Evolutionary conservation across 495 filamentous ascomycete genomes (phyloP), one percentile per base, ranked within the genome.

Genomic region (Neurospora pannonica): DNA sequence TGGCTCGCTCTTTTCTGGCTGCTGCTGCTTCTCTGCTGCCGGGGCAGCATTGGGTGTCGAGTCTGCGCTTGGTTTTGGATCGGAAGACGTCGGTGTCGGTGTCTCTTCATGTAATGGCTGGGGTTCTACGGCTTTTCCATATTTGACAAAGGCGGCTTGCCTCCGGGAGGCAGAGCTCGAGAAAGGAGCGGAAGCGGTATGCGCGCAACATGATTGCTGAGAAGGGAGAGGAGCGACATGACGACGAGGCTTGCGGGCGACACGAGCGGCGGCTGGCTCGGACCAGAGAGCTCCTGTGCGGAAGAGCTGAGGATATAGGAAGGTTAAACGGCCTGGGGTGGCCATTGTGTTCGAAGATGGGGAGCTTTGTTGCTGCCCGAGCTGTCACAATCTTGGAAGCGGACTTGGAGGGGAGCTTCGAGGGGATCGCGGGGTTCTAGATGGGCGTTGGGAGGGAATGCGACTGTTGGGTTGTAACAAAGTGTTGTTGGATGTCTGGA

Each of bases 291-390:
- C 80, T 21, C 77, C 77, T 24, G 79, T 75, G 62, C 84, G 82
- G 83, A 90, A 91, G 69, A 93, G 82, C 75, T 92, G 89, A 42
- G 92, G 92, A 77, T 94, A 94, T 19, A 94, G 86, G 77, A 94
- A 94, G 4, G 89, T 89, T 39, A 95, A 85, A 77, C 92, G 86
- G 70, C 85, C 85, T 11, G 54, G 28, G 13, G 88, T 85, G 70
- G 91, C 88, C 93, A 95, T 95, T 75, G 75, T 80, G 17, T 31
- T 31, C 40, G 69, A 43, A n/a, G 42, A 60, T 38, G 15, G 17
- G 17, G 21, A 34, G 67, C 54, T 34, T 67, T 17, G 54, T 67
- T 34, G 54, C 54, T 67, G 54, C 54, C 54, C 54, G 28, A 67
- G 54, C 54, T 19, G 28, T 67, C 13, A 67, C 54, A 67, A 19